These are phyloP conservation scores for Pythium angustatum DNA, from an alignment of 352 stramenopile species.

Conservation along the genomic window DNA sequence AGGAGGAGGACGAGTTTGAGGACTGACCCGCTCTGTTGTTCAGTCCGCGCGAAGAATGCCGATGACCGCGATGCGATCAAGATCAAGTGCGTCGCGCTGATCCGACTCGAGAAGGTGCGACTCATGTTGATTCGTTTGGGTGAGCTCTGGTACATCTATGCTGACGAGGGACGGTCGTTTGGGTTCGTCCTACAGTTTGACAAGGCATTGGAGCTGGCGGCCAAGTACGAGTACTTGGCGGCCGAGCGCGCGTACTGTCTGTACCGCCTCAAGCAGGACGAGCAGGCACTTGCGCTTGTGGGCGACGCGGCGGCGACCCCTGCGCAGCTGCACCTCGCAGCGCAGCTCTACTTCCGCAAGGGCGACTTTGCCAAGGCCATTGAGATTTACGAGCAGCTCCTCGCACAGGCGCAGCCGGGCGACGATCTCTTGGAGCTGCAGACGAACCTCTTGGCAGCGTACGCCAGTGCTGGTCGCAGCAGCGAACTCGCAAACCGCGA, in stretches of 20 bases:
- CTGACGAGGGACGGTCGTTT: not conserved
- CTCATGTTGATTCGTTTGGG: slow-evolving; percentile 63
- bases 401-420: slow-evolving; percentile 44
- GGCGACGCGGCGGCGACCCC: slow-evolving; percentile 22
- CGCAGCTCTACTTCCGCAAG: slow-evolving; percentile 74
- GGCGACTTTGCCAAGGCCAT: slow-evolving; percentile 68
- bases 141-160: slow-evolving; percentile 42
- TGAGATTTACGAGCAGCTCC: slow-evolving; percentile 72
- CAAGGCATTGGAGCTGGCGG: slow-evolving; percentile 76
- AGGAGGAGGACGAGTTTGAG: too few species aligned
- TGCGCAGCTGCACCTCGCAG: slow-evolving; percentile 62
- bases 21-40: not conserved
- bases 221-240: slow-evolving; percentile 66
- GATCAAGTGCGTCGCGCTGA: slow-evolving; percentile 82
- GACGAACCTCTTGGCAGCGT: slow-evolving; percentile 76
- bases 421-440: slow-evolving; percentile 81
- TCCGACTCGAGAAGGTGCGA: slow-evolving; percentile 72
- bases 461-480: slow-evolving; percentile 58
- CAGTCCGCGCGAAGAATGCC: slow-evolving; percentile 72
- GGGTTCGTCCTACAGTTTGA: slow-evolving; percentile 51
- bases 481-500: slow-evolving; percentile 51
- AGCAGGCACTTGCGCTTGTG: slow-evolving; percentile 56
- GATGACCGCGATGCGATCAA: slow-evolving; percentile 79
- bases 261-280: slow-evolving; percentile 81
- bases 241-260: slow-evolving; percentile 79